A percentile compares a stretch with the other conserved stretches of the same genome.
phyloP scores from a whole-genome alignment of 345 rosid species.

The Barbarea vulgaris region DNA sequence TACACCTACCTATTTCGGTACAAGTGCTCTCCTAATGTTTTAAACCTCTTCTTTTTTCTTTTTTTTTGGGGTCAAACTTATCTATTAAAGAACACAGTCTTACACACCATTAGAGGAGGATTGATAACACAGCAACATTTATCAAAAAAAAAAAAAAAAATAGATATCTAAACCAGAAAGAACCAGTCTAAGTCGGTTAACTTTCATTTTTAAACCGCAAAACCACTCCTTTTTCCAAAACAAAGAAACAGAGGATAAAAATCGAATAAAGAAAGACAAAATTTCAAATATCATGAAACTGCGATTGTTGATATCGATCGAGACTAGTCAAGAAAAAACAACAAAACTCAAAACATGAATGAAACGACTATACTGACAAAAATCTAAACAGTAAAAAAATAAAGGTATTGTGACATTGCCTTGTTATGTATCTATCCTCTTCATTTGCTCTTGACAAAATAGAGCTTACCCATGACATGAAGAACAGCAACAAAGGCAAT shows the following conservation, averaged over 20 bases:
- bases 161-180: neutral
- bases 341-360: constrained; percentile 24
- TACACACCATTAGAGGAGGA: too few species aligned
- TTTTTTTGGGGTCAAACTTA: too few species aligned
- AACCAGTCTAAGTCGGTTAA: neutral
- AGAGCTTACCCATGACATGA: constrained; percentile 83
- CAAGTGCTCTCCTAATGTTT: neutral
- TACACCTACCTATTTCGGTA: neutral
- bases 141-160: too few species aligned
- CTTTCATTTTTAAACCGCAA: neutral
- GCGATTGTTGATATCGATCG: neutral
- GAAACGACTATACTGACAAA: constrained; percentile 16
- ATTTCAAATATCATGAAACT: neutral
- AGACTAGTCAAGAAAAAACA: constrained; percentile 13
- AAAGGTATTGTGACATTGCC: neutral
- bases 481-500: constrained; percentile 89
- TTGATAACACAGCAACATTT: too few species aligned
- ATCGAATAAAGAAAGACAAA: neutral
- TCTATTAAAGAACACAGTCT: too few species aligned
- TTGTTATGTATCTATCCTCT: neutral
- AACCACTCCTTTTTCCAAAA: neutral
- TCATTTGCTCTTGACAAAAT: constrained; percentile 54
- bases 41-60: too few species aligned
- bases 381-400: constrained; percentile 1
- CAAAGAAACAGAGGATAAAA: neutral